These are phyloP conservation scores for Backusella australiensis DNA, from an alignment of 192 early-diverging fungal genomes.

Conservation along the genomic window DNA sequence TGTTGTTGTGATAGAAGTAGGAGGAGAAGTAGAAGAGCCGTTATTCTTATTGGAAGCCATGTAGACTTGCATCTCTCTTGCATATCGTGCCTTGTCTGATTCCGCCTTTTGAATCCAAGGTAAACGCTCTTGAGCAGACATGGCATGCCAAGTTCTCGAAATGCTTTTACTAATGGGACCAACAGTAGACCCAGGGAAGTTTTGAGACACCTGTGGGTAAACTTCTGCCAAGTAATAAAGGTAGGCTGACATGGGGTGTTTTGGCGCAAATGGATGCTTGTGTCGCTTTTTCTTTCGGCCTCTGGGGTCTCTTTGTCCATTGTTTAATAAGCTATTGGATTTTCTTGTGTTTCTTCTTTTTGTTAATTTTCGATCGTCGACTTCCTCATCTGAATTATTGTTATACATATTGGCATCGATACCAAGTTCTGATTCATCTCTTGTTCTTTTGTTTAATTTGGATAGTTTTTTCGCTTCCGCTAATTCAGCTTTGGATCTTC, in stretches of 20 bases:
- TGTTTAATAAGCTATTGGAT: background rate
- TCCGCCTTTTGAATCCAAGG: slow-evolving; percentile 55
- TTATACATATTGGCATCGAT: background rate
- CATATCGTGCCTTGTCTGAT: slow-evolving; percentile 68
- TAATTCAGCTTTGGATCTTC: slow-evolving; percentile 58
- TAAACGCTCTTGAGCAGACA: slow-evolving; percentile 47
- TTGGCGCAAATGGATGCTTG: slow-evolving; percentile 75
- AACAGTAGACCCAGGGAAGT: slow-evolving; percentile 66
- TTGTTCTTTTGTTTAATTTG: slow-evolving; percentile 10
- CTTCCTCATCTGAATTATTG: background rate
- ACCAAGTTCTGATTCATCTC: background rate
- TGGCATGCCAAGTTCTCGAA: slow-evolving; percentile 62
- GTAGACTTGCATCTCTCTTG: slow-evolving; percentile 60
- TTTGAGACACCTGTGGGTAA: slow-evolving; percentile 58
- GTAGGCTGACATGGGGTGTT: slow-evolving; percentile 87
- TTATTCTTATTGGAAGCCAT: slow-evolving; percentile 6
- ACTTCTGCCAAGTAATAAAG: slow-evolving; percentile 72
- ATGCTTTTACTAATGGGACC: slow-evolving; percentile 77
- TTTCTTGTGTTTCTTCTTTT: background rate
- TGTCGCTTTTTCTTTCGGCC: slow-evolving; percentile 61
- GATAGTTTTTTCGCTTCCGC: slow-evolving; percentile 43
- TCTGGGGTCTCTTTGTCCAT: slow-evolving; percentile 33
- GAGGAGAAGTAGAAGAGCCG: background rate
- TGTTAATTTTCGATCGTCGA: background rate
- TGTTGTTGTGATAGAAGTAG: background rate